Evolutionary conservation across 1,284 basidiomycete species (phyloP).

Genomic region (Trichosporon sp.): DNA sequence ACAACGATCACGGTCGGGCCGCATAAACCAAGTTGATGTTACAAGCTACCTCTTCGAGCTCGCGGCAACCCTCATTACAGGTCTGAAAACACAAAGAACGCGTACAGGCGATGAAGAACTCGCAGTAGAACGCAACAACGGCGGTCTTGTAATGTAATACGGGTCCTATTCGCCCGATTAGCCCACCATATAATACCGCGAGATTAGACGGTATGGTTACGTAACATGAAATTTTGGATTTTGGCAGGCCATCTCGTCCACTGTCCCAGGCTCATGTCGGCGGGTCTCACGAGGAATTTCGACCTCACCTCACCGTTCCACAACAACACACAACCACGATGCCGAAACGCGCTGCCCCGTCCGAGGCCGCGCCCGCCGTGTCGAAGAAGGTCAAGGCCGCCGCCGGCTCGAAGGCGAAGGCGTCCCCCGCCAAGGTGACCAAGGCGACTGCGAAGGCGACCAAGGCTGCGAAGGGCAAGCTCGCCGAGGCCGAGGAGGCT

Average conservation of each 20-base stretch:
- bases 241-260: background rate
- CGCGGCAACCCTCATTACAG: background rate
- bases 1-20: background rate
- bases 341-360: conserved; percentile 30
- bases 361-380: conserved; percentile 16
- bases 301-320: background rate
- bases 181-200: background rate
- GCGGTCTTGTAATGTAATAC: background rate
- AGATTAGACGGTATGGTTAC: background rate
- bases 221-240: conserved; percentile 7
- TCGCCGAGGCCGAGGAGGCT: background rate
- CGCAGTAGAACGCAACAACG: background rate
- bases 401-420: background rate
- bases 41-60: background rate
- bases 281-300: background rate
- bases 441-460: background rate
- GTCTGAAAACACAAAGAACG: background rate
- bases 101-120: background rate
- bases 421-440: background rate
- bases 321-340: conserved; percentile 12
- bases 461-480: background rate
- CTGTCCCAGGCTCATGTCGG: background rate
- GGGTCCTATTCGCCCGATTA: background rate
- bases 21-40: background rate
- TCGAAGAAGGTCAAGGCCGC: conserved; percentile 26